These are phyloP conservation scores for Paxillus ammoniavirescens DNA, from an alignment of 768 basidiomycete species.

Conservation along the genomic window DNA sequence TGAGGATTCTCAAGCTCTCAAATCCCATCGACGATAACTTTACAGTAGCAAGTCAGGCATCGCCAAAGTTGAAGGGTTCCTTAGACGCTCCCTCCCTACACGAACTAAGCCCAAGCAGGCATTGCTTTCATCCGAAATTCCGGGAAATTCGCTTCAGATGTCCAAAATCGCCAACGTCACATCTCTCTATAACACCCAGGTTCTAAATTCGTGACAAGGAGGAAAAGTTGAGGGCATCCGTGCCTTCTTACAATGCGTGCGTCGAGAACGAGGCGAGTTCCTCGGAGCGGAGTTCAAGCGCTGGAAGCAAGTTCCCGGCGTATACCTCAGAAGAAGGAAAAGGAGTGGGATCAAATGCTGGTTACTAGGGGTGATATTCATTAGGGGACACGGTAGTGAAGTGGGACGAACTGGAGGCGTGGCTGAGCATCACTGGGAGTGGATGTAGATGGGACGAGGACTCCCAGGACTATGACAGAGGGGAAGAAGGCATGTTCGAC, in stretches of 20 bases:
- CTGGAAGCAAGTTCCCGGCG: constrained; percentile 41
- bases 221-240: too few species aligned
- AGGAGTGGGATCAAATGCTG: constrained; percentile 68
- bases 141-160: too few species aligned
- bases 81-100: too few species aligned
- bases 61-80: too few species aligned
- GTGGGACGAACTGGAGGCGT: constrained; percentile 76
- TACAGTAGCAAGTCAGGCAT: too few species aligned
- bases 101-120: too few species aligned
- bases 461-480: constrained; percentile 23
- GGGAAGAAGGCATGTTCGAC: neutral
- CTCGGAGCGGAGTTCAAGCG: constrained; percentile 22
- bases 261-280: neutral
- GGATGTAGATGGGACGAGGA: constrained; percentile 14
- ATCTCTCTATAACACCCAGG: too few species aligned
- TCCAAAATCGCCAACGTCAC: too few species aligned
- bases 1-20: too few species aligned
- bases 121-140: too few species aligned
- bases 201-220: too few species aligned
- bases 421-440: constrained; percentile 48
- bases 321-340: constrained; percentile 56
- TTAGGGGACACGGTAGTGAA: constrained; percentile 77
- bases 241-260: neutral
- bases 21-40: too few species aligned
- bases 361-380: constrained; percentile 73